Evolutionary conservation across 257 asterid genomes (phyloP).

Genomic region (Paraleonurus japonicus): DNA sequence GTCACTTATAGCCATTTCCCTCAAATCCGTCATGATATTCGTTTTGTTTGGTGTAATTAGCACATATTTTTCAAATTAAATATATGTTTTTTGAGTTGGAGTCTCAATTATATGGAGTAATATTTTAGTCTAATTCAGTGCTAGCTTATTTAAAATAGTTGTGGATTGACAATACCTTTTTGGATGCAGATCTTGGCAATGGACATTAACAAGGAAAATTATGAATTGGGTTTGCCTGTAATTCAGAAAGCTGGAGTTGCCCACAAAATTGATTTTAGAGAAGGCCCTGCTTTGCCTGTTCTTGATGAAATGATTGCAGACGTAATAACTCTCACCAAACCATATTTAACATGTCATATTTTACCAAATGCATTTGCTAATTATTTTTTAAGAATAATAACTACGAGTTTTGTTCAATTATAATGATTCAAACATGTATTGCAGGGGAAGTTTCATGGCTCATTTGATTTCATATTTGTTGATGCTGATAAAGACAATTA

Average conservation of each 20-base stretch:
- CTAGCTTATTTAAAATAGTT: neutral
- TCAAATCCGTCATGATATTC: neutral
- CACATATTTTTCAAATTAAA: too few relatives aligned
- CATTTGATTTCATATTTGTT: too few relatives aligned
- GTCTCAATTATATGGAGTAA: neutral
- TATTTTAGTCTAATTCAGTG: neutral
- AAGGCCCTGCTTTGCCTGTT: constrained; percentile 35
- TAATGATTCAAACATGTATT: neutral
- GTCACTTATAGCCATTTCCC: too few relatives aligned
- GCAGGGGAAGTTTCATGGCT: too few relatives aligned
- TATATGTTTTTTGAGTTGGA: neutral
- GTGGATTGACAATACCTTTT: neutral
- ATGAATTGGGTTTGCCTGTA: constrained; percentile 71
- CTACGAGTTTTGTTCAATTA: too few relatives aligned
- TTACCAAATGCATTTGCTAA: neutral
- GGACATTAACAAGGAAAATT: constrained; percentile 79
- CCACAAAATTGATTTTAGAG: constrained; percentile 71
- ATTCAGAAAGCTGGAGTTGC: constrained; percentile 80
- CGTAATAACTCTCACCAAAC: neutral
- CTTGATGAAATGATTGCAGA: constrained; percentile 23
- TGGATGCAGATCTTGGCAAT: constrained; percentile 79
- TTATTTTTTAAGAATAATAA: neutral
- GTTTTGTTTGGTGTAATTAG: neutral
- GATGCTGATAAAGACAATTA: too few relatives aligned
- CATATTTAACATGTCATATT: neutral